Evolutionary conservation across 768 basidiomycete species (phyloP).

Genomic region (Auricularia auricula-judae): DNA sequence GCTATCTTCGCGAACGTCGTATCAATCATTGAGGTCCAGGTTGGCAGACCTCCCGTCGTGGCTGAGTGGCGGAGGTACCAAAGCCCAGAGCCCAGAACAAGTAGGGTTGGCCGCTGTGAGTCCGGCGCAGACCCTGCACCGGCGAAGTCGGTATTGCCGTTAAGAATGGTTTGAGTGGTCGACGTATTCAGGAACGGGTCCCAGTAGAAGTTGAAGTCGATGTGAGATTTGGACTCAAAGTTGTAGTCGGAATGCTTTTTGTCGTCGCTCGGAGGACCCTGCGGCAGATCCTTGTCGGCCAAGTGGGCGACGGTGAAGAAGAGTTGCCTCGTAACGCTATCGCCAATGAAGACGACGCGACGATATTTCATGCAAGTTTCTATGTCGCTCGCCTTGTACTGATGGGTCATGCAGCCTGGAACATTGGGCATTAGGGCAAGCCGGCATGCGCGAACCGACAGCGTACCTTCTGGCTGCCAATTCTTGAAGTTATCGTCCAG

Average conservation of each 20-base stretch:
- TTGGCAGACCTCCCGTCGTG: constrained; percentile 58
- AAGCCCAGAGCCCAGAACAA: constrained; percentile 77
- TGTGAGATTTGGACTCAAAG: constrained; percentile 34
- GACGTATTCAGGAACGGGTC: constrained; percentile 80
- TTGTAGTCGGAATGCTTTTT: constrained; percentile 60
- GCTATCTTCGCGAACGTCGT: constrained; percentile 42
- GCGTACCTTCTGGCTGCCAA: constrained; percentile 84
- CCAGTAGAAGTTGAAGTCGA: constrained; percentile 58
- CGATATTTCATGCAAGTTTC: constrained; percentile 44
- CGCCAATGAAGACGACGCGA: constrained; percentile 69
- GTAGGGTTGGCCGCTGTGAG: constrained; percentile 38
- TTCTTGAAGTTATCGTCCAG: constrained; percentile 50
- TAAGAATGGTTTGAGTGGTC: constrained; percentile 35
- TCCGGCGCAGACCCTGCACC: constrained; percentile 16
- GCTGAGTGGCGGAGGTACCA: constrained; percentile 80
- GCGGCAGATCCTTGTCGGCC: constrained; percentile 47
- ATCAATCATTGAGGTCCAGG: constrained; percentile 72
- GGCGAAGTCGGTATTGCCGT: constrained; percentile 10
- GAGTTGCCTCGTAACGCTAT: constrained; percentile 69
- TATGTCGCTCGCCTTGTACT: constrained; percentile 46
- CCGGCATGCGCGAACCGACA: neutral
- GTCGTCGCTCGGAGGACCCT: constrained; percentile 39
- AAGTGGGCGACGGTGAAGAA: constrained; percentile 64
- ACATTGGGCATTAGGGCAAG: constrained; percentile 4
- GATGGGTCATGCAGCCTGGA: constrained; percentile 70